A percentile compares a stretch with the other conserved stretches of the same genome.
Evolutionary conservation across 192 early-diverging fungal species (phyloP).

Genomic region (Podila epigama): DNA sequence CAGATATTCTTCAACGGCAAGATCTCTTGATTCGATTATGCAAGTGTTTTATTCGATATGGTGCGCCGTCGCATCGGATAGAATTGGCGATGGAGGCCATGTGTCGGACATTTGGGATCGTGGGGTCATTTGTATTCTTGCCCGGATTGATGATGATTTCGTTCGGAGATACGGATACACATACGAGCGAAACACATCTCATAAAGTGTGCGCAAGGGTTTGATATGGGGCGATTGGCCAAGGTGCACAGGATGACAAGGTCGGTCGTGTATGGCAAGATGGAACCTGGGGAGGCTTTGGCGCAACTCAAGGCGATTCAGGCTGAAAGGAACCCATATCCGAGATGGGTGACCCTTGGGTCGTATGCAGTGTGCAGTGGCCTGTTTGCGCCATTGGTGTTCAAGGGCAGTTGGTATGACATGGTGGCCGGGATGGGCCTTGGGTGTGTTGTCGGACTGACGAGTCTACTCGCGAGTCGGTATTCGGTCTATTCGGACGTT

Average conservation of each 20-base stretch:
- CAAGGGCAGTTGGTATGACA: constrained; percentile 73
- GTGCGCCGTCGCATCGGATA: constrained; percentile 61
- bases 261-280: constrained; percentile 63
- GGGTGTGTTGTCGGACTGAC: constrained; percentile 62
- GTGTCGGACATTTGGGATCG: constrained; percentile 61
- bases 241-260: constrained; percentile 66
- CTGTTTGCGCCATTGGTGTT: constrained; percentile 72
- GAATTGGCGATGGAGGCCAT: constrained; percentile 56
- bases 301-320: constrained; percentile 62
- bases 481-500: constrained; percentile 68
- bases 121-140: constrained; percentile 70
- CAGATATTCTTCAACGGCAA: constrained; percentile 54
- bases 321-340: constrained; percentile 65
- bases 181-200: constrained; percentile 78
- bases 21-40: constrained; percentile 57
- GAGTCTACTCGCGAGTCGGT: constrained; percentile 64
- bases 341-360: constrained; percentile 52
- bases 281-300: constrained; percentile 57
- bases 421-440: constrained; percentile 39
- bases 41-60: constrained; percentile 57
- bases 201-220: constrained; percentile 66
- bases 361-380: constrained; percentile 62
- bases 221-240: constrained; percentile 71
- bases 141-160: constrained; percentile 77
- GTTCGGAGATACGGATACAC: constrained; percentile 79